Evolutionary conservation across 1,284 basidiomycete genomes (phyloP), one percentile per base, ranked within the genome.

Genomic region (Schizophyllum amplum): DNA sequence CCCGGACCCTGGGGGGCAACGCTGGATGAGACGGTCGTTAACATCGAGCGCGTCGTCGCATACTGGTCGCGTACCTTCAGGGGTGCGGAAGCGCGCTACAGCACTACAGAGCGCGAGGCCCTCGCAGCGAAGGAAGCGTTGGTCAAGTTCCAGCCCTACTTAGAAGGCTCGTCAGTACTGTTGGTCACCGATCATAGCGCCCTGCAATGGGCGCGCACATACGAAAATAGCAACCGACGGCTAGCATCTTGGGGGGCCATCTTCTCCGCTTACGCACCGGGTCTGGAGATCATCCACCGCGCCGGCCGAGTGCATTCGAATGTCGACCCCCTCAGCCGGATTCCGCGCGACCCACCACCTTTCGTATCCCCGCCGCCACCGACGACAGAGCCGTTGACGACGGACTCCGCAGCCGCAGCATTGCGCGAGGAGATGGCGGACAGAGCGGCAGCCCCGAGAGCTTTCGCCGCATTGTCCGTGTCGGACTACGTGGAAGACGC

Each of bases 21-120:
- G 0, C 66, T 72, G 47, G 70, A 72, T 2, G 61, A 67, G 0
- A 71, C 71, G 0, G 53, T 60, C 0, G 67, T 74, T 0, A 56
- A 65, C 42, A 61, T 71, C 0, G 71, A 73, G 59, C 52, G 65
- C 24, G 69, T 73, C 0, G 66, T 70, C 6, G 62, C 61, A 0
- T 74, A 72, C 54, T 73, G 68, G 69, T 68, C 62, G 5, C 42
- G 68, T 49, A 62, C 63, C 0, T 54, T 70, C 1, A 65, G 69
- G 52, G 51, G 63, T 11, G 68, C 69, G 0, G 67, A 70, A 59
- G 42, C 59, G n/a, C 69, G 68, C 27, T 72, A 72, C 54, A 69
- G 68, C 1, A 57, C 69, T 3, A 73, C 71, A 0, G 70, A 73
- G 61, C 20, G 67, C 51, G 71, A 73, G n/a, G n/a, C n/a, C n/a